Evolutionary conservation across 1,284 basidiomycete species (phyloP).

Genomic region (Hemileia vastatrix): DNA sequence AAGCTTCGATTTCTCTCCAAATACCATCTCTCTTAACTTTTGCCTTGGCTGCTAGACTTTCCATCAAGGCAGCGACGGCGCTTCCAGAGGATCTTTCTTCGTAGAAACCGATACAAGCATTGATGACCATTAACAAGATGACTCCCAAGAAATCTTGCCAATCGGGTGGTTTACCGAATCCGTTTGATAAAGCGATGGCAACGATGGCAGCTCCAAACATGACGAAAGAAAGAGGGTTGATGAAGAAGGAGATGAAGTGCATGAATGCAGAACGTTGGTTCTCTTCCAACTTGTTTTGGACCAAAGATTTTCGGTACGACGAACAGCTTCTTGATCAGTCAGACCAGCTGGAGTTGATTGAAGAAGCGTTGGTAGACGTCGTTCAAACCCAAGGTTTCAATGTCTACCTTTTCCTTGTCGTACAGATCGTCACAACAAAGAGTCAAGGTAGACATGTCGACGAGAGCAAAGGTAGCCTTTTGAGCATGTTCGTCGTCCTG

Average conservation of each 20-base stretch:
- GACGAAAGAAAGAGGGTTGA: background rate
- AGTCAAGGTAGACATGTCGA: background rate
- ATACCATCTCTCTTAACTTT: constrained; percentile 70
- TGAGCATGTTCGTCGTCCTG: constrained; percentile 30
- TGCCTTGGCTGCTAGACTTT: constrained; percentile 89
- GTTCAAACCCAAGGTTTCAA: background rate
- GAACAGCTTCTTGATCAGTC: background rate
- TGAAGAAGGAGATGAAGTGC: background rate
- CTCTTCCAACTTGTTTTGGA: background rate
- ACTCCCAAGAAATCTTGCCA: constrained; percentile 47
- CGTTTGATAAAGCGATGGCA: background rate
- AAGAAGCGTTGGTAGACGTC: background rate
- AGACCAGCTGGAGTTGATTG: background rate
- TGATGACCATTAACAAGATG: constrained; percentile 81
- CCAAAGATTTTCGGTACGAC: background rate
- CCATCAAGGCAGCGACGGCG: constrained; percentile 90
- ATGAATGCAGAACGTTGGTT: background rate
- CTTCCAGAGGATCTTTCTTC: constrained; percentile 90
- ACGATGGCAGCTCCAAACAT: background rate
- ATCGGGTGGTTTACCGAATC: background rate
- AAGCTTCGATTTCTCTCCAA: constrained; percentile 68
- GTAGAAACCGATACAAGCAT: constrained; percentile 84
- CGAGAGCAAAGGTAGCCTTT: background rate
- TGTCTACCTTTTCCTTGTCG: background rate
- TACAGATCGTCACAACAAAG: background rate